Evolutionary conservation across 2,329 filamentous ascomycete genomes (phyloP), one percentile per base, ranked within the genome.

Genomic region (Fusarium sp.): DNA sequence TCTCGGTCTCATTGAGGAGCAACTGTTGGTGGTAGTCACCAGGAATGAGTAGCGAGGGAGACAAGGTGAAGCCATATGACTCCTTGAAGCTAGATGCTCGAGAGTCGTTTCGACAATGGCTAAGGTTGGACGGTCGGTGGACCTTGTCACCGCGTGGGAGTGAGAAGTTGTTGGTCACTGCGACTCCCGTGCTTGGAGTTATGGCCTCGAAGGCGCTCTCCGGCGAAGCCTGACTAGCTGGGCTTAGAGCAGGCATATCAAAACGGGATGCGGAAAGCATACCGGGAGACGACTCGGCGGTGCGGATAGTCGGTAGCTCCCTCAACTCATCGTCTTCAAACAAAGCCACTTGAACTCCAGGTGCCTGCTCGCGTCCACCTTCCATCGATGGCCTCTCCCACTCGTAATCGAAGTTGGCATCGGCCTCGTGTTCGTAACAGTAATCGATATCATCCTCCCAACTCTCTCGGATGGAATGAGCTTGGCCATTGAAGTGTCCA

Each of bases 371-470:
- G 27, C 75, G 76, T 23, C 73, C 65, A 18, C 73, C 76, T 50
- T 90, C 88, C 56, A 87, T 73, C 0, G 88, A 90, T 6, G 85
- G 81, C 18, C 87, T 85, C 63, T 90, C 88, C 89, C 89, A 91
- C 46, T 89, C 86, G 72, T 90, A 91, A 67, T 91, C 86, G 75
- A 88, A 91, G 78, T 91, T 84, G 11, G 89, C 90, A 77, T 92
- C 90, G 15, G 86, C 89, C 70, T 89, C 90, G 73, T 92, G 88
- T 70, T 91, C 89, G 75, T 92, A 92, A 76, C 88, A 91, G 78
- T 91, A 92, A 76, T 92, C 90, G 67, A 92, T 91, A 68, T 89
- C 89, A 56, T 91, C 89, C 74, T 92, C 90, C 90, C 90, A 92
- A 71, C 82, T 90, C 72, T 86, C 84, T 11, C 80, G 80, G 26